These are phyloP conservation scores for Coniochaeta sp. DNA, from an alignment of 2,329 filamentous ascomycete species.

Conservation along the genomic window DNA sequence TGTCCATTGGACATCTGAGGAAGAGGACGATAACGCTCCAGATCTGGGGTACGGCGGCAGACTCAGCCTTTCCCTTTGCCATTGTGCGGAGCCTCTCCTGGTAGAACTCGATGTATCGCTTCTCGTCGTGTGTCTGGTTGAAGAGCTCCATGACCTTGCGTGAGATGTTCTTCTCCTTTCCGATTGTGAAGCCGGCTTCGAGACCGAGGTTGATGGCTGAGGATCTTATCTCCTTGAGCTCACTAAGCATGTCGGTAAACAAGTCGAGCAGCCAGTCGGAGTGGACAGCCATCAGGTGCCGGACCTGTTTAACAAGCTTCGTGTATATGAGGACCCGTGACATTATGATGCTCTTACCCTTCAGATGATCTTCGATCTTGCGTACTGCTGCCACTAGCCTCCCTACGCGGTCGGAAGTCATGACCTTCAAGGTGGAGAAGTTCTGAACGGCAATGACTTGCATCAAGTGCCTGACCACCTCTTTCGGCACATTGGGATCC, in stretches of 20 bases:
- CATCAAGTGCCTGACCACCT: slow-evolving; percentile 71
- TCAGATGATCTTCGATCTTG: slow-evolving; percentile 64
- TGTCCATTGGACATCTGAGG: slow-evolving; percentile 57
- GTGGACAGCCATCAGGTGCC: slow-evolving; percentile 61
- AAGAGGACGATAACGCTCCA: slow-evolving; percentile 82
- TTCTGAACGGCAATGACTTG: slow-evolving; percentile 74
- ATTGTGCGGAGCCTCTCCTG: slow-evolving; percentile 60
- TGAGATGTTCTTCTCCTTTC: slow-evolving; percentile 60
- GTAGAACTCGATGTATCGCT: slow-evolving; percentile 64
- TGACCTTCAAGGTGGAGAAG: slow-evolving; percentile 62
- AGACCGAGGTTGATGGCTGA: slow-evolving; percentile 69
- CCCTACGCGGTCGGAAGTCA: slow-evolving; percentile 64
- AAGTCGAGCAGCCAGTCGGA: slow-evolving; percentile 77
- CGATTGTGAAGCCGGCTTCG: slow-evolving; percentile 62
- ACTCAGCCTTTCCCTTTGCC: slow-evolving; percentile 56
- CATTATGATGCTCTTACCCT: slow-evolving; percentile 73
- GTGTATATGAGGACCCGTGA: slow-evolving; percentile 74
- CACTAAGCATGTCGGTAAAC: slow-evolving; percentile 75
- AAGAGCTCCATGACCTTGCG: slow-evolving; percentile 61
- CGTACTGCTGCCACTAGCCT: slow-evolving; percentile 65
- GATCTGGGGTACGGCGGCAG: slow-evolving; percentile 70
- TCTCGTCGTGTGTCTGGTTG: slow-evolving; percentile 37
- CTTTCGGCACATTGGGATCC: slow-evolving; percentile 63
- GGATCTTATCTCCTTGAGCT: slow-evolving; percentile 65
- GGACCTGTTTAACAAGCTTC: slow-evolving; percentile 66